Percentiles rank a stretch among this genome's conserved stretches.
These are phyloP conservation scores for Aureobasidium sp. DNA, from an alignment of 2,329 filamentous ascomycete genomes.

Conservation along the genomic window DNA sequence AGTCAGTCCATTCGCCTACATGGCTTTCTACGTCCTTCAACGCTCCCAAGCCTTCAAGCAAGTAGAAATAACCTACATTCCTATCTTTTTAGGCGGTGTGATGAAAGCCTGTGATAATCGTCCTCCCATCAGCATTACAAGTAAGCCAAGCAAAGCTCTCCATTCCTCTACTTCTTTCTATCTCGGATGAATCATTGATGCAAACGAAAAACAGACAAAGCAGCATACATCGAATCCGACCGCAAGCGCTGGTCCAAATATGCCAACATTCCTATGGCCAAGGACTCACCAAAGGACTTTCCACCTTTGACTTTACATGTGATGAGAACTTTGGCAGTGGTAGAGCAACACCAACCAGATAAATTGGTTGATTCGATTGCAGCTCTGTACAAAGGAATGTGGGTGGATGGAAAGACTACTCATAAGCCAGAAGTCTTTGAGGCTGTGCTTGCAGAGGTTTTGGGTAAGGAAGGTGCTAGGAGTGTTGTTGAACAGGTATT, in stretches of 20 bases:
- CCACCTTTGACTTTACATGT: slow-evolving; percentile 44
- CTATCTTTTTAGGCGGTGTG: slow-evolving; percentile 53
- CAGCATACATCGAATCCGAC: slow-evolving; percentile 49
- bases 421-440: slow-evolving; percentile 38
- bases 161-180: background rate
- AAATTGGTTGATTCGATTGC: slow-evolving; percentile 37
- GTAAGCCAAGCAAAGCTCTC: slow-evolving; percentile 27
- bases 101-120: slow-evolving; percentile 51
- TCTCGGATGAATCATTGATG: background rate
- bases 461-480: slow-evolving; percentile 40
- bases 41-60: slow-evolving; percentile 49
- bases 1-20: slow-evolving; percentile 54
- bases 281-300: slow-evolving; percentile 42
- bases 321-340: slow-evolving; percentile 42
- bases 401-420: slow-evolving; percentile 44
- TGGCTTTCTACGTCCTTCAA: slow-evolving; percentile 52
- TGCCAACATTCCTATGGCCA: slow-evolving; percentile 48
- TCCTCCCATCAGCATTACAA: slow-evolving; percentile 50
- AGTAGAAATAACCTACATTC: slow-evolving; percentile 50
- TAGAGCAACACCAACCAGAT: slow-evolving; percentile 38
- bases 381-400: slow-evolving; percentile 45
- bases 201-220: slow-evolving; percentile 44
- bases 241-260: slow-evolving; percentile 47
- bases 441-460: slow-evolving; percentile 37
- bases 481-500: slow-evolving; percentile 36